Evolutionary conservation across 352 stramenopile species (phyloP), one percentile per base, ranked within the genome.

Genomic region (Phytophthora podocarpi): DNA sequence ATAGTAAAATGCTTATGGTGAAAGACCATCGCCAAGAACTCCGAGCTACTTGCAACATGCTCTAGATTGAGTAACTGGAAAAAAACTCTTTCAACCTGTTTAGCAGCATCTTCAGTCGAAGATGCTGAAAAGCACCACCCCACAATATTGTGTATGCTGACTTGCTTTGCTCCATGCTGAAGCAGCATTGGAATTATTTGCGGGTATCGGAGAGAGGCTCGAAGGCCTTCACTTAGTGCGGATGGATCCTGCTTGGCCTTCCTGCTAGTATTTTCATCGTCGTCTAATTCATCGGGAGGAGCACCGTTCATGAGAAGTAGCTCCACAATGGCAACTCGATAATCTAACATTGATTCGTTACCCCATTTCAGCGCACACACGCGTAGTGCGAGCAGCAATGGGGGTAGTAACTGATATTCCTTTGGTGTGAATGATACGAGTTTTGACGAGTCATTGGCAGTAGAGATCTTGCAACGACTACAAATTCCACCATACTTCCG

Each of bases 381-480:
- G 4, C 67, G 75, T 20, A 87, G 42, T 9, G 72, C 75, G 13
- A 82, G 35, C 10, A 69, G 12, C 4, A 89, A 57, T 13, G 72
- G 60, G 6, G 77, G 55, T 0, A 64, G 20, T 6, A 63, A 11
- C 15, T 45, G 15, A 8, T n/a, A 16, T 4, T 28, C 7, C 12
- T 20, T 39, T 56, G 27, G 12, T 21, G 30, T 27, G 12, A 48
- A 32, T 11, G 30, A 32, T 26, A 10, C 16, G 6, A 7, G 7
- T 40, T 21, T 36, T 16, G 21, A 28, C 7, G 26, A 32, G 13
- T 16, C 21, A 37, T 20, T 26, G 12, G 18, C 13, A n/a, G 15
- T 36, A 31, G 24, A 16, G 5, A 20, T 0, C 21, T 59, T 53
- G 51, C 55, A 69, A 1, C 16, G 32, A 23, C 40, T 26, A 34